phyloP scores from a whole-genome alignment of 2,329 filamentous ascomycete genomes.

The Cladophialophora bantiana region DNA sequence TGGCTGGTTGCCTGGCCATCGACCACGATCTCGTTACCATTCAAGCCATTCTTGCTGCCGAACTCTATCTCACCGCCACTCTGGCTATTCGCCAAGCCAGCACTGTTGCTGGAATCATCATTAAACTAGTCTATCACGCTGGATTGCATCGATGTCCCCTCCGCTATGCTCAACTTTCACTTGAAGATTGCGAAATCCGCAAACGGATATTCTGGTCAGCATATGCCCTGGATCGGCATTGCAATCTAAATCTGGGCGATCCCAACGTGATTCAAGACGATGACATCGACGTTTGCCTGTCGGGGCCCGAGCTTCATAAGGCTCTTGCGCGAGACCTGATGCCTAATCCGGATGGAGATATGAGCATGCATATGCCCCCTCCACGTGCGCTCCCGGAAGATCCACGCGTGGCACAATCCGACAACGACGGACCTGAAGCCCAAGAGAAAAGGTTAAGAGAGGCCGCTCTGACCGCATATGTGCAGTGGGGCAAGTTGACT shows the following conservation, averaged over 20 bases:
- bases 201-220: conserved; percentile 54
- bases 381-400: conserved; percentile 23
- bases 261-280: conserved; percentile 53
- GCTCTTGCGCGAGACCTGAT: conserved; percentile 28
- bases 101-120: conserved; percentile 56
- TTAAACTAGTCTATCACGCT: conserved; percentile 57
- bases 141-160: conserved; percentile 61
- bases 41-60: conserved; percentile 58
- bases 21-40: conserved; percentile 49
- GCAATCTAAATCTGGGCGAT: conserved; percentile 50
- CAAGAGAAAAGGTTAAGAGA: conserved; percentile 43
- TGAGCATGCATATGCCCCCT: conserved; percentile 36
- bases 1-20: conserved; percentile 36
- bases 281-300: conserved; percentile 57
- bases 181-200: conserved; percentile 50
- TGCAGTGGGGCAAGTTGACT: conserved; percentile 50
- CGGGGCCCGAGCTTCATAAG: conserved; percentile 41
- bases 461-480: conserved; percentile 48
- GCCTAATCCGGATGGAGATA: conserved; percentile 28
- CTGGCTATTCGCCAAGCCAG: conserved; percentile 60
- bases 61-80: conserved; percentile 57
- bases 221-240: conserved; percentile 52
- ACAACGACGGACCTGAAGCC: conserved; percentile 33
- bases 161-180: conserved; percentile 56
- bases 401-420: conserved; percentile 20